phyloP scores from a whole-genome alignment of 2,329 filamentous ascomycete species.

The Penicillium sp. region DNA sequence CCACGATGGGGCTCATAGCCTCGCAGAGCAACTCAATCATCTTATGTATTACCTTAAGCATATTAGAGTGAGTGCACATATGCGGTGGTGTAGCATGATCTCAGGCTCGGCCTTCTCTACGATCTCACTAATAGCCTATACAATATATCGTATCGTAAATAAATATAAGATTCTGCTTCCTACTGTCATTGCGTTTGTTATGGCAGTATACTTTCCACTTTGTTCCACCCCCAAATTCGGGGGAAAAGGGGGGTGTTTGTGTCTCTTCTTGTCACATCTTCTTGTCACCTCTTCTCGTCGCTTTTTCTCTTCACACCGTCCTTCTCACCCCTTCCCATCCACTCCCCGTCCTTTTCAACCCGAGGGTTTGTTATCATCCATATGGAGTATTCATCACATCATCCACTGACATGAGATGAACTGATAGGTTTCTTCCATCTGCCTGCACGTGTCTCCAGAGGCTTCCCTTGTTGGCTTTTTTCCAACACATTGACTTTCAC shows the following conservation, averaged over 20 bases:
- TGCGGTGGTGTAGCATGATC: not conserved
- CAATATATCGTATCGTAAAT: not conserved
- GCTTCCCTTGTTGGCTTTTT: not conserved
- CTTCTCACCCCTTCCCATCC: not conserved
- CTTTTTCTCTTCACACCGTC: not conserved
- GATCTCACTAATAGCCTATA: not conserved
- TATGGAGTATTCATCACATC: not conserved
- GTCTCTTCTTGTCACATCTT: not conserved
- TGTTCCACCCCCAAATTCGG: not conserved
- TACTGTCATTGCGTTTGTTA: not conserved
- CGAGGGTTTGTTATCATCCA: not conserved
- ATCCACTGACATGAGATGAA: not conserved
- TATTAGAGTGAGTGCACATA: not conserved
- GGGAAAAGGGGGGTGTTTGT: not conserved
- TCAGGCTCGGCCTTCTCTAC: not conserved
- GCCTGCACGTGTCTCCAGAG: not conserved
- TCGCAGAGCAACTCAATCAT: too few species aligned
- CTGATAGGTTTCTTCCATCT: not conserved
- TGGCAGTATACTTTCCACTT: not conserved
- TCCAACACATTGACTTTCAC: not conserved
- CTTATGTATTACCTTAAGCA: too few species aligned
- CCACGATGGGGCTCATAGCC: too few species aligned
- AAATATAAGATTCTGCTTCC: too few species aligned
- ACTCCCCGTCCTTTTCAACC: not conserved
- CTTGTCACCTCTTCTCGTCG: not conserved